Evolutionary conservation across 2,329 filamentous ascomycete species (phyloP).

Genomic region (Pseudogymnoascus sp.): DNA sequence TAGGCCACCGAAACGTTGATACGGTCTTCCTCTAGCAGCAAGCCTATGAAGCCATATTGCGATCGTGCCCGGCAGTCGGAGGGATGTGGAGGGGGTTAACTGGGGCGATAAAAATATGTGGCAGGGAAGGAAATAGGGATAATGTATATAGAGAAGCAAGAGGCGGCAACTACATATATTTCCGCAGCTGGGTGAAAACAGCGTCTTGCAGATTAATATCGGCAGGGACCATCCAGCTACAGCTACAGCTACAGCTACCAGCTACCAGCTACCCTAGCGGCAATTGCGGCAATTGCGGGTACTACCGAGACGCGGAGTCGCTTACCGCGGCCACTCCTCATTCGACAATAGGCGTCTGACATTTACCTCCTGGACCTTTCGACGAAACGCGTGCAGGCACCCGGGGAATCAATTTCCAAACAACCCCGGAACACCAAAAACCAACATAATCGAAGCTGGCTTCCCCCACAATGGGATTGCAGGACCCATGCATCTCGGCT

Average conservation of each 20-base stretch:
- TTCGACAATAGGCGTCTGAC: neutral
- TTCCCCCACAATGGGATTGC: conserved; percentile 7
- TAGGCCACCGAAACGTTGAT: neutral
- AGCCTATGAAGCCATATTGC: neutral
- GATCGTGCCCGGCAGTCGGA: neutral
- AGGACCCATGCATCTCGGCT: conserved; percentile 12
- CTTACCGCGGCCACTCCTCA: neutral
- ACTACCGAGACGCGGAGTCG: neutral
- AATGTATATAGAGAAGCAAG: too few species aligned
- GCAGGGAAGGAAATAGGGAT: too few species aligned
- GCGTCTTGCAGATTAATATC: too few species aligned
- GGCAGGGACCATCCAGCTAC: too few species aligned
- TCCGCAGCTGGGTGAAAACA: too few species aligned
- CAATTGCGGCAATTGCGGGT: conserved; percentile 1
- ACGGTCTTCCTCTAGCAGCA: neutral
- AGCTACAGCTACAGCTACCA: too few species aligned
- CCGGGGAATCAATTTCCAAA: neutral
- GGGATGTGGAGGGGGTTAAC: too few species aligned
- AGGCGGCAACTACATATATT: too few species aligned
- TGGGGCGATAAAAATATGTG: too few species aligned
- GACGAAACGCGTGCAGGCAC: conserved; percentile 6
- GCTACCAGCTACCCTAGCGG: neutral
- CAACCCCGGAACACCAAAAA: neutral
- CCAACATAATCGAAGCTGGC: conserved; percentile 3
- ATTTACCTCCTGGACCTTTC: neutral